Base-by-base conservation (phyloP, 768 basidiomycete genomes). In the Mycena alexandri region DNA sequence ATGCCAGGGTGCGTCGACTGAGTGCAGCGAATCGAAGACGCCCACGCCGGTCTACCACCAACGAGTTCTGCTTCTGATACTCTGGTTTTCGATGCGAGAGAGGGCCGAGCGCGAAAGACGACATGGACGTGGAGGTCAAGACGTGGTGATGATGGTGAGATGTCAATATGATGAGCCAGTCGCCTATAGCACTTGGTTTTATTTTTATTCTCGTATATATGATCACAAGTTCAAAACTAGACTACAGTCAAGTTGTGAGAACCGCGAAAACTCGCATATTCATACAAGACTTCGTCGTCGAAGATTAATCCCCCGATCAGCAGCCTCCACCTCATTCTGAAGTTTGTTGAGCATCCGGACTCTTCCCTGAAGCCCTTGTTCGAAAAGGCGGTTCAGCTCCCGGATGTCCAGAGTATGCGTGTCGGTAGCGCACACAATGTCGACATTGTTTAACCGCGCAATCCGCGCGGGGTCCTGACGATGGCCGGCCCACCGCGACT, bases 401-500 rank as follows among this genome's bases (percentile, higher is more conserved):
- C 17, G 48, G 16, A 51, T 22, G 44, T 67, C 66, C 38, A 21
- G 33, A 3, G 33, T 19, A 53, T 67, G 66, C 7, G 66, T 67
- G 9, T 51, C 55, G 29, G 66, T 67, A 16, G 48, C 29, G 34
- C 47, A 67, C 38, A 67, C 61, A 14, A 67, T 25, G 21, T 67
- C 48, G 7, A 67, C 43, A 21, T 25, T 14, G 10, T 57, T 41
- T 21, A 67, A 46, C 13, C 48, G n/a, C 25, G 29, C 66, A 24
- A 67, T 67, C 21, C 66, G 66, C 17, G 61, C 61, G 3, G 66
- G 66, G 22, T 61, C 60, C 14, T 21, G 46, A 1, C 9, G 47
- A 22, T 67, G 61, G 17, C 66, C 66, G 21, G 21, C 33, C 68
- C 43, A 65, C 36, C 68, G 63, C n/a, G 68, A 64, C 52, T 42